These are phyloP conservation scores for Arthrobotrys sphaeroides DNA, from an alignment of 2,329 filamentous ascomycete genomes.

Conservation along the genomic window DNA sequence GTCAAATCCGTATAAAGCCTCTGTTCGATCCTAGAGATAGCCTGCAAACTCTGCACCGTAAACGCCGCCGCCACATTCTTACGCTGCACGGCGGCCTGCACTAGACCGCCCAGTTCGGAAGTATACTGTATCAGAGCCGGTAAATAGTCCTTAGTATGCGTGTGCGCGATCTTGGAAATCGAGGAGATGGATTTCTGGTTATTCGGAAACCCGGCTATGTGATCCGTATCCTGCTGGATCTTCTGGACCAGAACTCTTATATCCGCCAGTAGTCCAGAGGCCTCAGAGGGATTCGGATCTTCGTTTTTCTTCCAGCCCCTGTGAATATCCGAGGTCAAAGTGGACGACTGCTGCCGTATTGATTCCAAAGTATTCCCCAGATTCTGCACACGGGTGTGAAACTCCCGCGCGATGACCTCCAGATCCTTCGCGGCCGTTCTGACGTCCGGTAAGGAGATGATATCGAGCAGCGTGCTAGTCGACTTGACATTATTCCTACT, in stretches of 20 bases:
- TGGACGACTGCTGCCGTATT: conserved; percentile 69
- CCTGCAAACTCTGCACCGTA: conserved; percentile 42
- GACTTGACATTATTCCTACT: conserved; percentile 70
- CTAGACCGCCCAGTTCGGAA: conserved; percentile 67
- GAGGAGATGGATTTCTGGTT: conserved; percentile 72
- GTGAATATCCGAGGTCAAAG: conserved; percentile 32
- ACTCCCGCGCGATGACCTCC: conserved; percentile 67
- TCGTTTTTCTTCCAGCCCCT: conserved; percentile 61
- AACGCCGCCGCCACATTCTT: conserved; percentile 53
- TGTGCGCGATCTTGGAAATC: conserved; percentile 71
- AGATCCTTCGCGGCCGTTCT: conserved; percentile 72
- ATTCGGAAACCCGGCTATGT: conserved; percentile 74
- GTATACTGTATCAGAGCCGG: conserved; percentile 70
- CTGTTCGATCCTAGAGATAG: conserved; percentile 42
- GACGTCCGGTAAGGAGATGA: conserved; percentile 31
- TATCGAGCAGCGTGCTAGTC: conserved; percentile 35
- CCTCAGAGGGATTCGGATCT: conserved; percentile 66
- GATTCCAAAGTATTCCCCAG: conserved; percentile 70
- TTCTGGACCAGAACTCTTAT: conserved; percentile 87
- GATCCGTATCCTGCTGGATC: conserved; percentile 84
- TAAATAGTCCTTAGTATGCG: conserved; percentile 72
- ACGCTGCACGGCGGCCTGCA: conserved; percentile 64
- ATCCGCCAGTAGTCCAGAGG: conserved; percentile 77
- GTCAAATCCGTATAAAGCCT: conserved; percentile 65
- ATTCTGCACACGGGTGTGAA: conserved; percentile 69